phyloP scores from a whole-genome alignment of 2,329 filamentous ascomycete species.

The Calcarisporium arbuscula region DNA sequence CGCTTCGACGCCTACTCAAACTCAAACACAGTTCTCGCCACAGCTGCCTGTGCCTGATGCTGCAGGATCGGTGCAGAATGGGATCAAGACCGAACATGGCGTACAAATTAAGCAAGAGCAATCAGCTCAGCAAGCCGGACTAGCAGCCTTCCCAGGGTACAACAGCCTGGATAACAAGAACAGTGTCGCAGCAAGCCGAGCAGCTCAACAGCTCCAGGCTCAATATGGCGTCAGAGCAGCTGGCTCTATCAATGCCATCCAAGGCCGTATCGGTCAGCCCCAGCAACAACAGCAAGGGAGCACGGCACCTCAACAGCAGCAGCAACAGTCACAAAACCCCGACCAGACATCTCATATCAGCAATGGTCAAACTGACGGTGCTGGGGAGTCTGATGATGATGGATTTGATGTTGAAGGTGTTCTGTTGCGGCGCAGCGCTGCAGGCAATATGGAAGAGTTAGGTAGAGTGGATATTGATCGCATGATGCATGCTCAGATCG shows the following conservation, averaged over 20 bases:
- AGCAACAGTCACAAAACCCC: slow-evolving; percentile 20
- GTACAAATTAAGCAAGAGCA: slow-evolving; percentile 39
- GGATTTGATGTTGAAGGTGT: slow-evolving; percentile 52
- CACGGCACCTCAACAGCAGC: slow-evolving; percentile 18
- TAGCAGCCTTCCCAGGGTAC: slow-evolving; percentile 26
- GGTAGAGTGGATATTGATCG: slow-evolving; percentile 60
- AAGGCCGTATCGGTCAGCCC: slow-evolving; percentile 32
- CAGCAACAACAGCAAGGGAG: slow-evolving; percentile 14
- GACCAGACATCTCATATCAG: slow-evolving; percentile 23
- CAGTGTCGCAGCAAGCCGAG: slow-evolving; percentile 45
- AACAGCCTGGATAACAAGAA: slow-evolving; percentile 26
- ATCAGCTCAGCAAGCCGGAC: slow-evolving; percentile 24
- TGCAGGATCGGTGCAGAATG: slow-evolving; percentile 24
- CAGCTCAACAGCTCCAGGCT: slow-evolving; percentile 48
- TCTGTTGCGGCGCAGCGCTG: slow-evolving; percentile 49
- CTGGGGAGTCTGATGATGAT: slow-evolving; percentile 47
- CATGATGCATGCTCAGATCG: slow-evolving; percentile 62
- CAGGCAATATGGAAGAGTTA: slow-evolving; percentile 49
- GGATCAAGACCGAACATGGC: slow-evolving; percentile 43
- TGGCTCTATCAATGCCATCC: slow-evolving; percentile 59
- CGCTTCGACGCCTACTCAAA: slow-evolving; percentile 16
- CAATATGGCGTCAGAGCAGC: slow-evolving; percentile 59
- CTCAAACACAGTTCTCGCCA: slow-evolving; percentile 25
- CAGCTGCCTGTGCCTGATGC: slow-evolving; percentile 24
- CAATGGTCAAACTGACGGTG: slow-evolving; percentile 67